Percentiles rank a stretch among this genome's conserved stretches.
These are phyloP conservation scores for Leishmania arabica DNA, from an alignment of 208 protist species.

Conservation along the genomic window DNA sequence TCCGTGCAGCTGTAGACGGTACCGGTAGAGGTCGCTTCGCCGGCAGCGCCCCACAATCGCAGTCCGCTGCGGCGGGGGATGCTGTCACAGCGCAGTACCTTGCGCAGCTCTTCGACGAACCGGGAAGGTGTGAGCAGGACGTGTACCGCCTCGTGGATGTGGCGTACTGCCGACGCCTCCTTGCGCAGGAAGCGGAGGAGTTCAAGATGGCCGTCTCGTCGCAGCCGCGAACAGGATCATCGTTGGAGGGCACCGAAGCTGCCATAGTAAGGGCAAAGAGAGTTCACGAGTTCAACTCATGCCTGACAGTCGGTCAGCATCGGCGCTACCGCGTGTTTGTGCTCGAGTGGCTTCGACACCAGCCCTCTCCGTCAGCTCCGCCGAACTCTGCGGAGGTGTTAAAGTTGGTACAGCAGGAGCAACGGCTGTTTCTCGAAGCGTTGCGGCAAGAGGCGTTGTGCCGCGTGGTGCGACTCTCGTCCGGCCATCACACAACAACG, in stretches of 20 bases:
- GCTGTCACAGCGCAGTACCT: conserved; percentile 25
- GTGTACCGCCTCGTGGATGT: conserved; percentile 53
- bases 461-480: background rate
- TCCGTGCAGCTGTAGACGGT: background rate
- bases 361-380: conserved; percentile 20
- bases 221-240: background rate
- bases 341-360: conserved; percentile 32
- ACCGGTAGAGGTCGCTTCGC: background rate
- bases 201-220: background rate
- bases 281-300: conserved; percentile 51
- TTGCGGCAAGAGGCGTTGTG: conserved; percentile 38
- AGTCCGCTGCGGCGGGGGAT: background rate
- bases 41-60: background rate
- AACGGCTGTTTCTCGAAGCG: conserved; percentile 43
- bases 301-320: conserved; percentile 69
- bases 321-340: conserved; percentile 51
- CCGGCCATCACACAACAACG: background rate
- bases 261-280: background rate
- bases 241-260: background rate
- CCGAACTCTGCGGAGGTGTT: conserved; percentile 54
- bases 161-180: conserved; percentile 27
- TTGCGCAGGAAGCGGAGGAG: conserved; percentile 22
- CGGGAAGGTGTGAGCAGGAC: conserved; percentile 46
- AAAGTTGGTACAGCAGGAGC: conserved; percentile 54
- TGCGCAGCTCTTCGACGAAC: conserved; percentile 37